Conservation (phyloP, 768 basidiomycete species). For the Inosperma sp. region DNA sequence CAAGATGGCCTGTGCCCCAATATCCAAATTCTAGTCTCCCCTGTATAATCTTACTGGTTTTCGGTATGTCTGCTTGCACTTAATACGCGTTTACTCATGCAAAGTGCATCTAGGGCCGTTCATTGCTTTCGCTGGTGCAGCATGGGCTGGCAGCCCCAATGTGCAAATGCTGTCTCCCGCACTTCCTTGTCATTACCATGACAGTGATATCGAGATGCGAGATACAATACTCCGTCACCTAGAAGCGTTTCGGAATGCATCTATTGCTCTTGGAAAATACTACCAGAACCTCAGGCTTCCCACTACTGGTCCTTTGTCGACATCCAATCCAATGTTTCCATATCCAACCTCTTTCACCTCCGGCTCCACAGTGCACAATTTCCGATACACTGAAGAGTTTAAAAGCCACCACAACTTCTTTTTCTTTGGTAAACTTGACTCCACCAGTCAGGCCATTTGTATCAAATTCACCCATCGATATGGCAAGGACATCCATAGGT, state of each 20-base stretch:
- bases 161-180: constrained; percentile 19
- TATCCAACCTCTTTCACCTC: not conserved
- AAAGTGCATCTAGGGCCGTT: constrained; percentile 13
- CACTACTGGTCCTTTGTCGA: not conserved
- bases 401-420: not conserved
- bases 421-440: not conserved
- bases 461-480: constrained; percentile 1
- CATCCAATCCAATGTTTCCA: not conserved
- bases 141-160: constrained; percentile 15
- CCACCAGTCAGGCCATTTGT: not conserved
- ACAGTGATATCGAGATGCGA: constrained; percentile 2
- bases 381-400: not conserved
- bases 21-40: not conserved
- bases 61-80: not conserved
- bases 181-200: constrained; percentile 19
- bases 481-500: not conserved
- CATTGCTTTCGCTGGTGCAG: constrained; percentile 22
- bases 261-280: not conserved
- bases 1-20: not conserved
- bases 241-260: not conserved
- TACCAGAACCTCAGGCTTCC: not conserved
- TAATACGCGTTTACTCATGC: not conserved
- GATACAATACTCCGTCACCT: constrained; percentile 14
- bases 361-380: not conserved
- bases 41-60: not conserved